Conservation (phyloP, 805 yeast species). For the Sugiyamaella floridensis region DNA sequence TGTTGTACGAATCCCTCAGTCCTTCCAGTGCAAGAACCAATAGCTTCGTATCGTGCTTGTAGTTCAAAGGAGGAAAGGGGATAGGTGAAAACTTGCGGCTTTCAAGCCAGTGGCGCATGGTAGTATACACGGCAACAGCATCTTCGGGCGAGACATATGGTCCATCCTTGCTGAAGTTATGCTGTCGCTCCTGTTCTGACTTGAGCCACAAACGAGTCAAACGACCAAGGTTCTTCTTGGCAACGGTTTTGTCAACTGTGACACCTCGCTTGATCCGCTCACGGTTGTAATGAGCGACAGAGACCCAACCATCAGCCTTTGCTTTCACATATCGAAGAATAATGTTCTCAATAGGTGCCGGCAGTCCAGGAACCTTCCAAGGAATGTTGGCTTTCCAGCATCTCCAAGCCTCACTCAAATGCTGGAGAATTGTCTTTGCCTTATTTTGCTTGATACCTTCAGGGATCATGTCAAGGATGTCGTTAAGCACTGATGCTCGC, state of each 20-base stretch:
- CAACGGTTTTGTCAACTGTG: conserved; percentile 89
- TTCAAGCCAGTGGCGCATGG: conserved; percentile 89
- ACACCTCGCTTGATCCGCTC: conserved; percentile 86
- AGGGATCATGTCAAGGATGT: conserved; percentile 94
- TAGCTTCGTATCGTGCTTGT: conserved; percentile 88
- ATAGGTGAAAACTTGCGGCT: conserved; percentile 76
- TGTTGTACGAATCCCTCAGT: conserved; percentile 70
- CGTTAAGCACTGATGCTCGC: conserved; percentile 91
- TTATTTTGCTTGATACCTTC: conserved; percentile 85
- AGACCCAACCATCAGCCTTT: conserved; percentile 94
- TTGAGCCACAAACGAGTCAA: conserved; percentile 88
- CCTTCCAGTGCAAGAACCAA: conserved; percentile 84
- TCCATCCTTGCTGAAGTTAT: conserved; percentile 70
- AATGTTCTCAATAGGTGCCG: conserved; percentile 79
- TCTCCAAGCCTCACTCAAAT: conserved; percentile 96
- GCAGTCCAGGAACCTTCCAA: conserved; percentile 96
- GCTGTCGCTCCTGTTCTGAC: conserved; percentile 85
- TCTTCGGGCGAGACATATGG: conserved; percentile 82
- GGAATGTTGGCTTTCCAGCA: conserved; percentile 99
- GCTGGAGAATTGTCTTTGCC: conserved; percentile 83
- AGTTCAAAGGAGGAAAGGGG: conserved; percentile 87
- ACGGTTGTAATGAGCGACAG: conserved; percentile 87
- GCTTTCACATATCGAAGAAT: conserved; percentile 87
- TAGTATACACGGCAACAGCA: conserved; percentile 78
- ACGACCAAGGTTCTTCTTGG: conserved; percentile 87